phyloP scores from a whole-genome alignment of 2,329 filamentous ascomycete genomes.

The Apiospora hydei region DNA sequence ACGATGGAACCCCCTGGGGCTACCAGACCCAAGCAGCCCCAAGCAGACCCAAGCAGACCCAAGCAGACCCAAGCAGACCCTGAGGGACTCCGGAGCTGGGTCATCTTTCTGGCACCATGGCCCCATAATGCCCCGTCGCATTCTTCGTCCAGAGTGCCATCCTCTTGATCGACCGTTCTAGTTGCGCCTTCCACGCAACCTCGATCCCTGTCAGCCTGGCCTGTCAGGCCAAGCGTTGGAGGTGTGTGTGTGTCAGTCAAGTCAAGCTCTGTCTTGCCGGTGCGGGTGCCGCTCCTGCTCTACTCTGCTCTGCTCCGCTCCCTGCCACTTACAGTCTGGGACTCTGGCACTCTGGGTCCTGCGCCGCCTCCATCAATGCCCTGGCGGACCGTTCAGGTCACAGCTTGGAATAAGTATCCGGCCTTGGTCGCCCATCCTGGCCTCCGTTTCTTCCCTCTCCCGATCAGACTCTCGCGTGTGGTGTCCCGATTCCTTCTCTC shows the following conservation, averaged over 20 bases:
- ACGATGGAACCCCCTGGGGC: not conserved
- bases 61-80: not conserved
- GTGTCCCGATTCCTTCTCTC: conserved; percentile 27
- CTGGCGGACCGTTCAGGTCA: not conserved
- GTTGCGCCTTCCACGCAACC: conserved; percentile 20
- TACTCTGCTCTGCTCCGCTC: not conserved
- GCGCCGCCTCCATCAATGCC: conserved; percentile 5
- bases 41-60: not conserved
- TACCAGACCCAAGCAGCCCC: not conserved
- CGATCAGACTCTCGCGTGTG: conserved; percentile 19
- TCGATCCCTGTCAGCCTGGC: conserved; percentile 19
- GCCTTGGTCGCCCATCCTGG: conserved; percentile 8
- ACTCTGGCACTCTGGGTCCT: not conserved
- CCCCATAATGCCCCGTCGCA: conserved; percentile 24
- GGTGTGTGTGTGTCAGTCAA: not conserved
- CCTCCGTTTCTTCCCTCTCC: conserved; percentile 6
- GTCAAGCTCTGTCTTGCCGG: not conserved
- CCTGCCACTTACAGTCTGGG: not conserved
- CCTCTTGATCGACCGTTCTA: conserved; percentile 23
- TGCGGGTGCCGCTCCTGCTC: conserved; percentile 4
- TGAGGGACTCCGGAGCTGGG: not conserved
- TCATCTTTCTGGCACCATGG: conserved; percentile 18
- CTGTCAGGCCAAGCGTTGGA: conserved; percentile 23
- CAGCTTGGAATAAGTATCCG: conserved; percentile 1
- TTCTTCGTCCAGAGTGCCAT: conserved; percentile 23